Percentiles rank a stretch among this genome's conserved stretches.
Conservation (phyloP, 2,329 filamentous ascomycete species). For the Alternaria ventricosa region DNA sequence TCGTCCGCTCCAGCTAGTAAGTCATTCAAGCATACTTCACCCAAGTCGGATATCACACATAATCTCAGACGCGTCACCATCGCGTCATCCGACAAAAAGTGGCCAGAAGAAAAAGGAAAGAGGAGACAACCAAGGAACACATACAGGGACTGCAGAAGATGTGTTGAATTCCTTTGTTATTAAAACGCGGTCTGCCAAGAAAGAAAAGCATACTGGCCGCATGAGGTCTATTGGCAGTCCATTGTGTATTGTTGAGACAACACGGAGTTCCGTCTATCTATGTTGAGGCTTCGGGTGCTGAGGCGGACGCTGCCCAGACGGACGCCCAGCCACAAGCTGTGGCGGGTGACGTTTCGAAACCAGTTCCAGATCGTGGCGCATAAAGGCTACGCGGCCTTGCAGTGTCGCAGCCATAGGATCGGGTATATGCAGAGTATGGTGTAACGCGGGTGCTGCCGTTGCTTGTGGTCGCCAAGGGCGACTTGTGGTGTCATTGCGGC, state of each 20-base stretch:
- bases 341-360: slow-evolving; percentile 13
- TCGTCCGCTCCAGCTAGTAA: neutral
- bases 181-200: neutral
- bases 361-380: slow-evolving; percentile 15
- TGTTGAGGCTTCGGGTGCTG: neutral
- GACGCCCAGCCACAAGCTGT: slow-evolving; percentile 4
- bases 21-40: neutral
- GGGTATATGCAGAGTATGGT: slow-evolving; percentile 9
- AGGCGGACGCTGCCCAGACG: slow-evolving; percentile 6
- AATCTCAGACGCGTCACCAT: neutral
- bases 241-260: neutral
- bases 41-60: neutral
- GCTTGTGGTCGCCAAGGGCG: slow-evolving; percentile 13
- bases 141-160: neutral
- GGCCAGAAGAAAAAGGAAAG: neutral
- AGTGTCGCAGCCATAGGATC: slow-evolving; percentile 1
- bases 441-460: slow-evolving; percentile 5
- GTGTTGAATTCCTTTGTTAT: neutral
- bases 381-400: slow-evolving; percentile 2
- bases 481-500: neutral
- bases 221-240: neutral
- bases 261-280: neutral
- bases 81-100: neutral
- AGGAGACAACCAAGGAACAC: neutral
- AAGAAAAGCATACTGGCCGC: neutral